A percentile compares a stretch with the other conserved stretches of the same genome.
Conservation (phyloP, 2,329 filamentous ascomycete genomes). For the Cadophora luteo-olivacea region DNA sequence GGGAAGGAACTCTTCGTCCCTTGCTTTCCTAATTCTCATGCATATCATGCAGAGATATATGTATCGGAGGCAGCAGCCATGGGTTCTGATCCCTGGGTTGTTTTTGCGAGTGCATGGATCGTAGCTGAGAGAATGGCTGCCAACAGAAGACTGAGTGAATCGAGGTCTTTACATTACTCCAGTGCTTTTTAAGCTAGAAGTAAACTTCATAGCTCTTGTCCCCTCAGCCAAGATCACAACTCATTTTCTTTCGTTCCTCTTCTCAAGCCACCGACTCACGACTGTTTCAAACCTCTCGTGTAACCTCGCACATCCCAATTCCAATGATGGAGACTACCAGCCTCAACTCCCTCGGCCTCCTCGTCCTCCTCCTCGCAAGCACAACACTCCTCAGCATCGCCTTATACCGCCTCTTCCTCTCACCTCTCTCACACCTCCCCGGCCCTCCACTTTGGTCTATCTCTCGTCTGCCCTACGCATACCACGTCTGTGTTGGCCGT, state of each 20-base stretch:
- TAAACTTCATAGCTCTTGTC: neutral
- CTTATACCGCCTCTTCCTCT: constrained; percentile 26
- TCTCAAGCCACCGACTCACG: neutral
- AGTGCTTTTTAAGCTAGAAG: neutral
- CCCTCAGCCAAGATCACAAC: neutral
- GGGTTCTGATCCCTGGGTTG: no score
- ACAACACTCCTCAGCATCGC: constrained; percentile 3
- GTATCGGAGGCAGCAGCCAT: no score
- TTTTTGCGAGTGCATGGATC: no score
- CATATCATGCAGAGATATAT: no score
- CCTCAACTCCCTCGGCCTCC: neutral
- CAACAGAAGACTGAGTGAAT: neutral
- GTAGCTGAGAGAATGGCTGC: no score
- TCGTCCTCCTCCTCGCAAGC: neutral
- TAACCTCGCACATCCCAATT: neutral
- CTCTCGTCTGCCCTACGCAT: constrained; percentile 24
- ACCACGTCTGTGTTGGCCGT: constrained; percentile 21
- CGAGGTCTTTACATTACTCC: neutral
- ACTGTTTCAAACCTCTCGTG: neutral
- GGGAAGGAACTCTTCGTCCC: neutral
- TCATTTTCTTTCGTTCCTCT: neutral
- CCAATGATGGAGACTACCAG: neutral
- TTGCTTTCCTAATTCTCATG: neutral
- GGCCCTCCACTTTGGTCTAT: constrained; percentile 29
- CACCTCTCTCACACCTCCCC: constrained; percentile 28